Conservation (phyloP, 805 yeast species). For the Lipomyces kockii region DNA sequence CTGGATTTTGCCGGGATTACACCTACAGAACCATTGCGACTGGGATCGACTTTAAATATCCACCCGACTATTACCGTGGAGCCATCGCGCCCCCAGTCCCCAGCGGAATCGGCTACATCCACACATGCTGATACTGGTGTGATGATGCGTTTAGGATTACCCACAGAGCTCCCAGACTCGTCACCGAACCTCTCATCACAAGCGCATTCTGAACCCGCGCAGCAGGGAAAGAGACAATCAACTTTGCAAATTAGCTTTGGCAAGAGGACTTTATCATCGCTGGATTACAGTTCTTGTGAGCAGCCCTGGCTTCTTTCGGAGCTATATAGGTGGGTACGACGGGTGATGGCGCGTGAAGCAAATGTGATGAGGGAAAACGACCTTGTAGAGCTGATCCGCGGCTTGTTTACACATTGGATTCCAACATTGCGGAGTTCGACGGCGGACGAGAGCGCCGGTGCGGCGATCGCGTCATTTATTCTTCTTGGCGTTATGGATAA, state of each 20-base stretch:
- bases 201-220: neutral
- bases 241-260: neutral
- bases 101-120: constrained; percentile 28
- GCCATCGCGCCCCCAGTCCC: constrained; percentile 14
- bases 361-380: constrained; percentile 31
- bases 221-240: neutral
- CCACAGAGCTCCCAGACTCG: constrained; percentile 7
- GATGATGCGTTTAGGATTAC: constrained; percentile 20
- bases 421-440: constrained; percentile 43
- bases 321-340: constrained; percentile 20
- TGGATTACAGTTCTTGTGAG: neutral
- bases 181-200: neutral
- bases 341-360: constrained; percentile 27
- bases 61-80: neutral
- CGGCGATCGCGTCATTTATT: constrained; percentile 39
- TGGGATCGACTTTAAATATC: neutral
- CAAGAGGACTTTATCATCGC: neutral
- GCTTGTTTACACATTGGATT: constrained; percentile 39
- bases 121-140: constrained; percentile 23
- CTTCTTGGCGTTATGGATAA: constrained; percentile 37
- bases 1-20: neutral
- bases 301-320: constrained; percentile 30
- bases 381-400: constrained; percentile 34
- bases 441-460: constrained; percentile 43
- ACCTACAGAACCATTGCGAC: constrained; percentile 4